Base-by-base conservation (phyloP, 2,329 filamentous ascomycete species). In the Fusarium annulatum region DNA sequence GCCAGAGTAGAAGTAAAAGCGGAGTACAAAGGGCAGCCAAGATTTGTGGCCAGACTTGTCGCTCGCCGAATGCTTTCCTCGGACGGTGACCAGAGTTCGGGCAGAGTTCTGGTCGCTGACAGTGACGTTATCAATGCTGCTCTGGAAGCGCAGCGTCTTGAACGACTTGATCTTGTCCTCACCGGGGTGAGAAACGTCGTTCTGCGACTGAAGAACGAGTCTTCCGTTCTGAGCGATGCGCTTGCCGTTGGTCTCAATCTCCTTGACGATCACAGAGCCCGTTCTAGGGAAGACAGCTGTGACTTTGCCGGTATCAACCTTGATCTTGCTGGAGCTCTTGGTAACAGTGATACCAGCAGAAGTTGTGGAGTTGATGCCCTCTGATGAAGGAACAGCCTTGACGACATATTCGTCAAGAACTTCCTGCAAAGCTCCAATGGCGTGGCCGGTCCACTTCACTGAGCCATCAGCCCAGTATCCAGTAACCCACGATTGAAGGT, bases 391-490 rank as follows among this genome's bases (percentile, higher is more conserved):
- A 1, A 19, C 64, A 18, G 76, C 77, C 28, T 62, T 75, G 61
- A 80, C 65, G 1, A 80, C 85, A 74, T 88, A 89, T 23, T 82
- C 81, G 5, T 84, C 82, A 7, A 81, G 76, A 4, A 84, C 77
- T 0, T 72, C 74, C 4, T 85, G 83, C 1, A 83, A 84, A 9
- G 81, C 84, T 18, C 84, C 79, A 48, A 91, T 81, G 0, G 89
- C 88, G 74, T 91, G 89, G 1, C 84, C 88, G 6, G 87, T 89
- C 89, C 89, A 91, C 75, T 90, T 91, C 60, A 90, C 82, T 0
- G 89, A 89, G 33, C 86, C 87, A 79, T 91, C 89, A 3, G 85
- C 84, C 89, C 89, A 91, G 76, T 88, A 89, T 1, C 86, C 88
- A 2, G 86, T 90, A 7, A 85, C 81, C 88, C 89, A 90, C 0